Conservation (phyloP, 2,329 filamentous ascomycete genomes). For the Cryoendolithus antarcticus region DNA sequence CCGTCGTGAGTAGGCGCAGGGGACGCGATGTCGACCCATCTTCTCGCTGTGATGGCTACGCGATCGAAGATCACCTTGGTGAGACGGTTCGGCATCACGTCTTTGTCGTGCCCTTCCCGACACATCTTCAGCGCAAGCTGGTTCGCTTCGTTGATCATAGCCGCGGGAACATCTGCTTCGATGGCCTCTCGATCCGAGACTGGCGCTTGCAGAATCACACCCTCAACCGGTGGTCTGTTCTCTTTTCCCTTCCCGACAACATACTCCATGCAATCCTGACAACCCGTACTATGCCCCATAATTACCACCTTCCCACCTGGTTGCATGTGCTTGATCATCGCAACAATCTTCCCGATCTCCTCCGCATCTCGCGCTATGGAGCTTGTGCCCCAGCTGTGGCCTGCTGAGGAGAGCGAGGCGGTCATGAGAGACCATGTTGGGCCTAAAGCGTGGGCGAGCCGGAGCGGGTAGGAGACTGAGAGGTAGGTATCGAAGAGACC, state of each 20-base stretch:
- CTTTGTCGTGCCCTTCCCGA: conserved; percentile 39
- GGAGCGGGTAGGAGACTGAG: conserved; percentile 46
- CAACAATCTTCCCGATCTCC: conserved; percentile 40
- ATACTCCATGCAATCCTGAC: conserved; percentile 57
- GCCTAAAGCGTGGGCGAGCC: conserved; percentile 36
- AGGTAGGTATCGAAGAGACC: conserved; percentile 60
- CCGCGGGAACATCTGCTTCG: conserved; percentile 31
- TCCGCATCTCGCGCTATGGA: conserved; percentile 41
- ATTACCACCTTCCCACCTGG: conserved; percentile 45
- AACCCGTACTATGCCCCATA: conserved; percentile 59
- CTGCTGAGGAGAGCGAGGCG: conserved; percentile 33
- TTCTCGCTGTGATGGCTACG: conserved; percentile 40
- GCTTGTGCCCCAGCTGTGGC: conserved; percentile 42
- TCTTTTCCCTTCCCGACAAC: conserved; percentile 24
- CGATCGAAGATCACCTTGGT: conserved; percentile 20
- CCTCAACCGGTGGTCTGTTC: conserved; percentile 48
- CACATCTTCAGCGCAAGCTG: conserved; percentile 44
- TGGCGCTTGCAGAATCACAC: conserved; percentile 67
- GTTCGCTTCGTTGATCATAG: conserved; percentile 28
- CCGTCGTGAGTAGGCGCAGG: conserved; percentile 46
- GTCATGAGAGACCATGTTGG: conserved; percentile 40
- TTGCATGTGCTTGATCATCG: conserved; percentile 33
- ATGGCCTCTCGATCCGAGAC: conserved; percentile 64
- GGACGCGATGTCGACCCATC: conserved; percentile 47
- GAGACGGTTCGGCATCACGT: conserved; percentile 38